A percentile compares a stretch with the other conserved stretches of the same genome.
phyloP scores from a whole-genome alignment of 331 rosid genomes.

The Rosa hybrid region DNA sequence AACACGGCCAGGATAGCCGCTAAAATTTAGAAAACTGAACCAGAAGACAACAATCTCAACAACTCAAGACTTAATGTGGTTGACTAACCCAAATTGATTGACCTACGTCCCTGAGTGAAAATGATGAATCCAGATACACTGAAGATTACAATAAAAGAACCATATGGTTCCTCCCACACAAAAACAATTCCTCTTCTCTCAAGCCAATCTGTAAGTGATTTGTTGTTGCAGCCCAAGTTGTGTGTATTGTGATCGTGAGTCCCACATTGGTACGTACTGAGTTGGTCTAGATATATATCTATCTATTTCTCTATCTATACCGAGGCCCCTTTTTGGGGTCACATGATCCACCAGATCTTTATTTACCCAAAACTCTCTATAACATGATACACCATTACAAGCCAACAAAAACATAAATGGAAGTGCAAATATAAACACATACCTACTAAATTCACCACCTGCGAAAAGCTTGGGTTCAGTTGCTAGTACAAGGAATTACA shows the following conservation, averaged over 20 bases:
- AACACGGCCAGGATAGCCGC: neutral
- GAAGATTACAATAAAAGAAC: neutral
- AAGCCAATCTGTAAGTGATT: neutral
- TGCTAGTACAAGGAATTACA: neutral
- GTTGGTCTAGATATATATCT: neutral
- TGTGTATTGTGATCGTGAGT: neutral
- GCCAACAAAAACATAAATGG: neutral
- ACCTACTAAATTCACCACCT: neutral
- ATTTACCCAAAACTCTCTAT: neutral
- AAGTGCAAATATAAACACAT: neutral
- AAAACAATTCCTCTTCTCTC: neutral
- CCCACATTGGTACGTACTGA: neutral
- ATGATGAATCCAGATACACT: neutral
- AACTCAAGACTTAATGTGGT: neutral
- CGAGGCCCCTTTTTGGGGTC: neutral
- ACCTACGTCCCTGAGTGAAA: neutral
- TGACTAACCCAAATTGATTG: neutral
- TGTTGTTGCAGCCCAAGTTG: neutral
- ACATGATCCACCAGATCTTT: neutral
- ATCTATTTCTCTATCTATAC: neutral
- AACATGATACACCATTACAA: neutral
- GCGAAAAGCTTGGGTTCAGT: neutral
- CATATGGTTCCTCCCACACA: neutral
- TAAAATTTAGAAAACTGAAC: neutral
- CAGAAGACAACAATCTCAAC: neutral